These are phyloP conservation scores for Allantophomopsis lycopodina DNA, from an alignment of 2,329 filamentous ascomycete genomes.

Conservation along the genomic window DNA sequence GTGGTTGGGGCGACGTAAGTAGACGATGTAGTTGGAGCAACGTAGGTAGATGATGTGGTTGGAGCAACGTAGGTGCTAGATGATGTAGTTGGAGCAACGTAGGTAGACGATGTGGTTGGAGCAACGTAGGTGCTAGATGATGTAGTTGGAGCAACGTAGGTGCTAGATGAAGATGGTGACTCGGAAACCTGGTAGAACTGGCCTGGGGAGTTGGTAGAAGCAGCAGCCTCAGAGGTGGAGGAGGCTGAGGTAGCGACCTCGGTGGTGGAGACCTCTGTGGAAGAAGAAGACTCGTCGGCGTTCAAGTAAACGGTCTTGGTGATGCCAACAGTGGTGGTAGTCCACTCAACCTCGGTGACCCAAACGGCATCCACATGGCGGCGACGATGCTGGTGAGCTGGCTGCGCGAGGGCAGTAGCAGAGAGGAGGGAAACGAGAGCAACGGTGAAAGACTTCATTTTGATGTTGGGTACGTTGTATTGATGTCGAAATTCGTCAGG, in stretches of 20 bases:
- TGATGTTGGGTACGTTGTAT: slow-evolving; percentile 4
- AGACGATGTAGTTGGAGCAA: slow-evolving; percentile 4
- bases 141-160: neutral
- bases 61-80: slow-evolving; percentile 14
- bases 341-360: slow-evolving; percentile 31
- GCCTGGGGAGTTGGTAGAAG: slow-evolving; percentile 4
- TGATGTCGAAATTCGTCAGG: neutral
- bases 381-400: slow-evolving; percentile 20
- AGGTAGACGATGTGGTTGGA: neutral
- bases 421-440: slow-evolving; percentile 14
- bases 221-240: slow-evolving; percentile 2
- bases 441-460: slow-evolving; percentile 21
- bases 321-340: slow-evolving; percentile 28
- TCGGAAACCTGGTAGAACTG: neutral
- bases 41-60: slow-evolving; percentile 4
- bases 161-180: neutral
- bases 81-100: slow-evolving; percentile 8
- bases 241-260: slow-evolving; percentile 1
- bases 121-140: no score
- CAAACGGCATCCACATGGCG: slow-evolving; percentile 25
- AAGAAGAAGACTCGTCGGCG: slow-evolving; percentile 1
- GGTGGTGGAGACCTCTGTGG: slow-evolving; percentile 2
- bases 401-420: slow-evolving; percentile 16
- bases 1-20: slow-evolving; percentile 7
- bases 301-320: slow-evolving; percentile 25